Base-by-base conservation (phyloP, 2,329 filamentous ascomycete genomes). In the Trichoderma arundinaceum region DNA sequence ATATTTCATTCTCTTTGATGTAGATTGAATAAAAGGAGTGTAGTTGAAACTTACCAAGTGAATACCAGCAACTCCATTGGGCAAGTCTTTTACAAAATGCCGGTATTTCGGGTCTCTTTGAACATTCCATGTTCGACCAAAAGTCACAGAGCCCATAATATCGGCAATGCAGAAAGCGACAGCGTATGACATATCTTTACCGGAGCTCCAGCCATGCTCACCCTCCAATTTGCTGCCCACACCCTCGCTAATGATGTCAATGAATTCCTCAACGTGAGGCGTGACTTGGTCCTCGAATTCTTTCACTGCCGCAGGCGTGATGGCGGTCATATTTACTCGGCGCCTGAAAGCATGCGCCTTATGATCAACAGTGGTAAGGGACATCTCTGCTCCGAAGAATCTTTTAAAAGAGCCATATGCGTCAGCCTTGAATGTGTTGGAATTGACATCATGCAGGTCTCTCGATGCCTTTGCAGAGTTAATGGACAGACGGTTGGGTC, bases 131-230 rank as follows among this genome's bases (percentile, higher is more conserved):
- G 65, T 67, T 39, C 57, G 60, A 7, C 65, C 65, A 58, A 67
- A 67, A 9, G 67, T 67, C 38, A 68, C 52, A n/a, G 59, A 68
- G 39, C 67, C 67, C 67, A 67, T 68, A 7, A 68, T 68, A 33
- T 68, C 66, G 38, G 67, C 61, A 41, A 68, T 67, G 19, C 66
- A 67, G 35, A 65, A 67, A 28, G 60, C 66, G n/a, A 68, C 54
- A n/a, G 49, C 38, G 22, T 57, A 58, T 1, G 61, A 61, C 60
- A 68, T 65, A 28, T 68, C 65, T 17, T 67, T 60, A 10, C 59
- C 54, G 4, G 28, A 22, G 33, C 65, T 62, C 67, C 67, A 68
- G 38, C 67, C 66, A 7, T 49, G 8, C 17, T 68, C 57, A 19
- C 61, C 65, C 28, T 57, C 46, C 10, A 22, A 19, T n/a, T 48